Base-by-base conservation (phyloP, 805 yeast genomes). In the Zygosaccharomyces pseudorouxii region DNA sequence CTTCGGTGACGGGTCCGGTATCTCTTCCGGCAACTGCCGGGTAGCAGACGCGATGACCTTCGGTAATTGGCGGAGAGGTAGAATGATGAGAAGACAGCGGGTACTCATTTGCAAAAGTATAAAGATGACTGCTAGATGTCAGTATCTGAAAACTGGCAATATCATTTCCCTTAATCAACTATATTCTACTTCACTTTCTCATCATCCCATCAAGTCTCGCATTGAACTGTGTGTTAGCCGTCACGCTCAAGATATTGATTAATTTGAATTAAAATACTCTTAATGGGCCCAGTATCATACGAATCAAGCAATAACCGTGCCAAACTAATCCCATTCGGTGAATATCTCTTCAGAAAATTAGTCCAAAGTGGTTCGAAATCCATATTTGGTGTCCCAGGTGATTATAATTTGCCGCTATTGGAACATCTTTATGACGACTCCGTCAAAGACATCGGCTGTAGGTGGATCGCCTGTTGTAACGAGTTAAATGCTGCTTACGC, bases 401-500 rank as follows among this genome's bases (percentile, higher is more conserved):
- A 85, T 58, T 85, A 81, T 69, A 84, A 84, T 63, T 67, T 84
- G 54, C 74, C 76, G 5, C 69, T 87, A 20, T 69, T 87, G 57
- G 96, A 87, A 63, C 80, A 83, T 59, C 63, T 85, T 40, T 82
- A 86, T 59, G 68, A 77, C 7, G 60, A 70, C 38, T 45, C 47
- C 11, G 28, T 54, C 11, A 44, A 47, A 18, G 41, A 33, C 16
- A 14, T 25, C 5, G 42, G 40, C 3, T 37, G 42, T 16, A 69
- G 79, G 46, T 89, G 95, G 87, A 73, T 86, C 42, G 96, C 96
- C 20, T 80, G 81, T 51, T 87, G 96, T 71, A 89, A 89, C 62
- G 97, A 89, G 70, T 74, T 89, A 54, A 90, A 89, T 62, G 84
- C 93, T 3, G 93, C 95, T 7, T 89, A 90, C 63, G 82, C 93